A percentile compares a stretch with the other conserved stretches of the same genome.
phyloP scores from a whole-genome alignment of 2,329 filamentous ascomycete genomes.

The Emmonsiellopsis sp. region DNA sequence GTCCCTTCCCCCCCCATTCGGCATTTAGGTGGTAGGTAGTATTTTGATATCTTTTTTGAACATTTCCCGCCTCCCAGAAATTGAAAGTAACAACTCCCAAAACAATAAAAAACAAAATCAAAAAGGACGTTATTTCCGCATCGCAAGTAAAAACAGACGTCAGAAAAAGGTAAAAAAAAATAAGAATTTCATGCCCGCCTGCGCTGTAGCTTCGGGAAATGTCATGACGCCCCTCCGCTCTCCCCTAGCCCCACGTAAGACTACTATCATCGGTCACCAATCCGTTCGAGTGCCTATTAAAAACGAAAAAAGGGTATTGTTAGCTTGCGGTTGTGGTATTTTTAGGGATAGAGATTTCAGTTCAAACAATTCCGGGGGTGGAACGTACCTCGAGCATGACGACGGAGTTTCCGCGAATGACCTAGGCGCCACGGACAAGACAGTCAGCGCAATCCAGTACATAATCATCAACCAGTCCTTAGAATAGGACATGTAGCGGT shows the following conservation, averaged over 20 bases:
- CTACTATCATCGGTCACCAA: constrained; percentile 31
- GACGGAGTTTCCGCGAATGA: constrained; percentile 95
- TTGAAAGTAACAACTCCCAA: not conserved
- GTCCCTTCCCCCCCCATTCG: too few species aligned
- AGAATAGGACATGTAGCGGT: constrained; percentile 12
- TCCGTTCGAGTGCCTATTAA: constrained; percentile 32
- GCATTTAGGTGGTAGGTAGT: too few species aligned
- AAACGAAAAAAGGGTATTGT: constrained; percentile 2
- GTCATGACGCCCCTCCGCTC: too few species aligned
- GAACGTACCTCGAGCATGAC: constrained; percentile 77
- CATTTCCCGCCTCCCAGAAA: not conserved
- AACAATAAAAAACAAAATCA: not conserved
- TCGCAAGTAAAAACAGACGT: not conserved
- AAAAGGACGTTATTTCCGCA: not conserved
- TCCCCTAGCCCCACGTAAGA: not conserved
- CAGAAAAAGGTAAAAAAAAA: not conserved
- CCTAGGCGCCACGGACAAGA: constrained; percentile 39
- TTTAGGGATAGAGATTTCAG: not conserved
- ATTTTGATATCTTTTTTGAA: too few species aligned
- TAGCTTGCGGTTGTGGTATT: not conserved
- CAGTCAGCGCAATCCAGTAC: not conserved
- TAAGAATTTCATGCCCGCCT: too few species aligned
- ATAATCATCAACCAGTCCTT: not conserved
- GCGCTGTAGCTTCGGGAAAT: too few species aligned
- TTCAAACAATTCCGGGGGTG: not conserved